Base-by-base conservation (phyloP, 768 basidiomycete species). In the Termitomyces sp. region DNA sequence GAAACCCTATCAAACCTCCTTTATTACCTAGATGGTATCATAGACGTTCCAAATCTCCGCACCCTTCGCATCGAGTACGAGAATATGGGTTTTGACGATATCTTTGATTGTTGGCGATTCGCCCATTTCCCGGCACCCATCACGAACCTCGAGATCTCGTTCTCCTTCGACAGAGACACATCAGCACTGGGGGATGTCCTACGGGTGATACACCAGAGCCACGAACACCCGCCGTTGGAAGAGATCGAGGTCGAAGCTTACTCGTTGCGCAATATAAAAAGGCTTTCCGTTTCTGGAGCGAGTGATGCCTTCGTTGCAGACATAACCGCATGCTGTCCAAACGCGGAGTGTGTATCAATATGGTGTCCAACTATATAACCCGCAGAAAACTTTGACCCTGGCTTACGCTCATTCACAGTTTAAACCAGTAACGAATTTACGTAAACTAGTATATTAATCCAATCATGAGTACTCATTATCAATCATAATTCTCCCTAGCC, bases 51-150 rank as follows among this genome's bases (percentile, higher is more conserved):
- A 44, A 62, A 63, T 52, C 60, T 67, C 21, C 64, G 59, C n/a
- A 66, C 63, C 7, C 46, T 69, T 34, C 58, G 53, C 25, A 51
- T 68, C 23, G 49, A 59, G 23, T 68, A 65, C 50, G 57, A 62
- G 25, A 62, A 63, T 40, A 56, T 65, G 31, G 60, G 54, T 11
- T 49, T 63, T 38, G 56, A 63, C 48, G 64, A 66, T 32, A 58
- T 69, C 21, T 65, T 66, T 49, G 56, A 61, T 27, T 54, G 45
- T 53, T 63, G 48, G 34, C 60, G 65, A 35, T 63, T 66, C 25
- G 59, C 59, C 19, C 49, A 63, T 38, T 62, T 68, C 19, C 68
- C 68, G 3, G 19, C 23, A 8, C 61, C 61, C 14, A 58, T 67
- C 32, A 58, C 47, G n/a, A 50, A 56, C 45, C 31, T 68, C n/a